phyloP scores from a whole-genome alignment of 169 alveolate genomes.

The Besnoitia besnoiti region DNA sequence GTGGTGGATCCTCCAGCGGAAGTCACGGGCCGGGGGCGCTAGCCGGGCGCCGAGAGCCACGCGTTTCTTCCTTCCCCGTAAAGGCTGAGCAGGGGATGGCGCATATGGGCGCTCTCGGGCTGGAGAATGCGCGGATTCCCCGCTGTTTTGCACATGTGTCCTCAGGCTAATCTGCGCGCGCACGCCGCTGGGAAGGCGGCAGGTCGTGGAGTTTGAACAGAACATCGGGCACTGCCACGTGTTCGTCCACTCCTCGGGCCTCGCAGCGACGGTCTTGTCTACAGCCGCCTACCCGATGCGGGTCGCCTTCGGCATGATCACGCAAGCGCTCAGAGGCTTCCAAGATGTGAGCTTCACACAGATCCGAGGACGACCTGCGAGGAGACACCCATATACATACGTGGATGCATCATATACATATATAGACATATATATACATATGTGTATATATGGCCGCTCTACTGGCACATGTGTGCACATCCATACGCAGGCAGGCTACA shows the following conservation, averaged over 20 bases:
- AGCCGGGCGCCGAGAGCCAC: too few relatives aligned
- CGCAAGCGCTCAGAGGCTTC: constrained; percentile 65
- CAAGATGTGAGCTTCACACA: constrained; percentile 41
- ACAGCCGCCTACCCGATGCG: constrained; percentile 83
- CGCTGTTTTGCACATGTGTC: too few relatives aligned
- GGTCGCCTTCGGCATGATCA: constrained; percentile 82
- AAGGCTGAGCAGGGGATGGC: too few relatives aligned
- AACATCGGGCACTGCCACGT: constrained; percentile 75
- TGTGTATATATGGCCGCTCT: not conserved
- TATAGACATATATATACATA: not conserved
- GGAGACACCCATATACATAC: not conserved
- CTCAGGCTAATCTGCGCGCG: constrained; percentile 84
- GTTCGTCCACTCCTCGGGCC: constrained; percentile 73
- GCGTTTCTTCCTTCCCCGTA: too few relatives aligned
- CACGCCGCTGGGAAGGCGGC: constrained; percentile 87
- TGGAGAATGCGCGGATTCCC: too few relatives aligned
- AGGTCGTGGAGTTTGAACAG: constrained; percentile 86
- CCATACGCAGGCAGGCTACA: too few relatives aligned
- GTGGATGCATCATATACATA: not conserved
- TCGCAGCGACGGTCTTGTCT: constrained; percentile 76
- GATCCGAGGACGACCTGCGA: not conserved
- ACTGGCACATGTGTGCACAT: too few relatives aligned
- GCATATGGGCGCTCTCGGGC: too few relatives aligned
- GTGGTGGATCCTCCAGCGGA: too few relatives aligned
- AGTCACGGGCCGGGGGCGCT: too few relatives aligned